Conservation (phyloP, 768 basidiomycete species). For the Neoboletus subvelutipes region DNA sequence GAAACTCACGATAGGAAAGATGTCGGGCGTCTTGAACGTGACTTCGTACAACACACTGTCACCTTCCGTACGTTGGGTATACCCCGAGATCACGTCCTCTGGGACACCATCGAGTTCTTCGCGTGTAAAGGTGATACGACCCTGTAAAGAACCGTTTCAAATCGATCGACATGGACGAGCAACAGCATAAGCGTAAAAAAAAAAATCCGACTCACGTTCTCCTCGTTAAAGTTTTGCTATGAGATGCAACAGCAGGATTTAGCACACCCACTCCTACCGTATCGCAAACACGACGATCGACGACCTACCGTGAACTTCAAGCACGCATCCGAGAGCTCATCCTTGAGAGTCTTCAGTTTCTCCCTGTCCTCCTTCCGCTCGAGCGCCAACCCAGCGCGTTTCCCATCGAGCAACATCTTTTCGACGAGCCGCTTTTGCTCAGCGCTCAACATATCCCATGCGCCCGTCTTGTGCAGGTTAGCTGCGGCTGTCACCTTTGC, state of each 20-base stretch:
- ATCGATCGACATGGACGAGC: background rate
- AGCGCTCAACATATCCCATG: slow-evolving; percentile 57
- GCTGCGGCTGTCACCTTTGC: slow-evolving; percentile 69
- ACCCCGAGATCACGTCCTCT: slow-evolving; percentile 75
- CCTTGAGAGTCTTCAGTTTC: slow-evolving; percentile 61
- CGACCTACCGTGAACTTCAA: slow-evolving; percentile 71
- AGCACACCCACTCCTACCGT: background rate
- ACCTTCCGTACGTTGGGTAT: slow-evolving; percentile 60
- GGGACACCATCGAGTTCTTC: slow-evolving; percentile 84
- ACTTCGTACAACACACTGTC: slow-evolving; percentile 64
- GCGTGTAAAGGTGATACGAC: slow-evolving; percentile 58
- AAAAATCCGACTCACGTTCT: slow-evolving; percentile 50
- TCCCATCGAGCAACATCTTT: slow-evolving; percentile 77
- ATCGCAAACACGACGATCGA: background rate
- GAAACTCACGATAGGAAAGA: slow-evolving; percentile 65
- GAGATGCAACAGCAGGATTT: background rate
- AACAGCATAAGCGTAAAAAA: background rate
- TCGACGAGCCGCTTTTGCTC: slow-evolving; percentile 81
- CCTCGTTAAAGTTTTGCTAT: slow-evolving; percentile 90
- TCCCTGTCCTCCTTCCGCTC: slow-evolving; percentile 57
- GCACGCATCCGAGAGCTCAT: slow-evolving; percentile 72
- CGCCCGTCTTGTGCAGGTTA: slow-evolving; percentile 61
- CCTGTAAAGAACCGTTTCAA: slow-evolving; percentile 40
- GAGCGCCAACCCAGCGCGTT: slow-evolving; percentile 73
- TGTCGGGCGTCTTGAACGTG: slow-evolving; percentile 81